Evolutionary conservation across 2,329 filamentous ascomycete genomes (phyloP), one percentile per base, ranked within the genome.

Genomic region (Penicillium sp.): DNA sequence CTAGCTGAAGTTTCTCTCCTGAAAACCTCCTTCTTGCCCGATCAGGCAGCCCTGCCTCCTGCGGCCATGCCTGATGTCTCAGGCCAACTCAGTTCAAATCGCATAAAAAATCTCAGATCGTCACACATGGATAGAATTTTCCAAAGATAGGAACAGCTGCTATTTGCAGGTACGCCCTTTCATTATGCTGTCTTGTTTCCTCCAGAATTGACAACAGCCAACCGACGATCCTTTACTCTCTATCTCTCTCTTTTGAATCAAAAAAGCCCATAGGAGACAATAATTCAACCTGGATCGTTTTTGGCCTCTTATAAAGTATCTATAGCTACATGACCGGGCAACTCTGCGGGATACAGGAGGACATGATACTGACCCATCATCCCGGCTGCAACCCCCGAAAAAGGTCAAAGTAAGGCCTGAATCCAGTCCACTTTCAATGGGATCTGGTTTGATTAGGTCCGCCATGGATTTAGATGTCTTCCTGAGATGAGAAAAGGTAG

Each of bases 211-310:
- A 45, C 19, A 19, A 13, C 42, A 45, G 42, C 22, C 4, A 26
- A 45, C 42, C 19, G 42, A 25, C 42, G 42, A 45, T 45, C 40
- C 11, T 45, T 25, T 45, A 45, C 11, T 45, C 42, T 45, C 42
- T 13, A 26, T 45, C 42, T 45, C 42, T 45, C 8, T 45, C 42
- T 22, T 40, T 45, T 45, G 22, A 45, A 45, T 45, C 42, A 45
- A 45, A 45, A n/a, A 45, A 45, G 42, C 42, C 42, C 42, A 45
- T 45, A 45, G 42, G 8, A 45, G 42, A 45, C 40, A 25, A 43
- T 22, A 45, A 45, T 45, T 13, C 22, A 45, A 4, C 22, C 42
- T 45, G 22, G 19, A 45, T 45, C 19, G 42, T 45, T 45, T 45
- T 45, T 45, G 19, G 42, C 42, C 42, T 45, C 19, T 4, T 13